Base-by-base conservation (phyloP, 164 flowering plant species). In the Stephania cephalantha region DNA sequence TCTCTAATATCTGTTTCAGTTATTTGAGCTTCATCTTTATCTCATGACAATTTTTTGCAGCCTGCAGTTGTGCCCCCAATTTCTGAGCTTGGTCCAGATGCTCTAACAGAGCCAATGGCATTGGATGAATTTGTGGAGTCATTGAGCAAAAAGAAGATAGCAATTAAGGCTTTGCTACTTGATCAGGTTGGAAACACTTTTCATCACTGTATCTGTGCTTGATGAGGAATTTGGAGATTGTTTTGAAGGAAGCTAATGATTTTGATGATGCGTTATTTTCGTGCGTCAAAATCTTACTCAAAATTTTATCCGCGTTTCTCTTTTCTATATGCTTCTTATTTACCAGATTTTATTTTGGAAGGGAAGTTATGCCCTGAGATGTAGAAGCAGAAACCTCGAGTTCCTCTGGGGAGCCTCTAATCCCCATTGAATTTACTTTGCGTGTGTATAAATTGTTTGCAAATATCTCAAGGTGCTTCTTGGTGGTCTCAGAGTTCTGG, bases 71-170 rank as follows among this genome's bases (percentile, higher is more conserved):
- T 82, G 70, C 91, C 92, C 25, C 98, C 99, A 55, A 91, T 95
- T 73, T 95, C 97, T 72, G 98, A 90, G 83, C 94, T 95, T 83
- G 99, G 99, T 76, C 99, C 96, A 13, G 99, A 95, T 91, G 97
- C 98, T 63, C 72, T 95, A 6, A 69, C 86, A 76, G 92, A 93
- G 82, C 97, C 95, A 58, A 87, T 89, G 95, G 77, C 84, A 58
- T 79, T 79, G 18, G 89, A 89, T 73, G 95, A 88, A 67, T 85
- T 91, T 78, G 71, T 69, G 63, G 85, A 78, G 25, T 86, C 87
- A 50, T 75, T 93, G 79, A 82, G 86, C 75, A 93, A 90, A 80
- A 95, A 87, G 89, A 93, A 95, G 80, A 86, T 78, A 78, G 89
- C 89, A 77, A 95, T 95, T 67, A 91, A 95, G 83, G 81, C 94